Base-by-base conservation (phyloP, 805 yeast genomes). In the Saccharomyces paradoxus region DNA sequence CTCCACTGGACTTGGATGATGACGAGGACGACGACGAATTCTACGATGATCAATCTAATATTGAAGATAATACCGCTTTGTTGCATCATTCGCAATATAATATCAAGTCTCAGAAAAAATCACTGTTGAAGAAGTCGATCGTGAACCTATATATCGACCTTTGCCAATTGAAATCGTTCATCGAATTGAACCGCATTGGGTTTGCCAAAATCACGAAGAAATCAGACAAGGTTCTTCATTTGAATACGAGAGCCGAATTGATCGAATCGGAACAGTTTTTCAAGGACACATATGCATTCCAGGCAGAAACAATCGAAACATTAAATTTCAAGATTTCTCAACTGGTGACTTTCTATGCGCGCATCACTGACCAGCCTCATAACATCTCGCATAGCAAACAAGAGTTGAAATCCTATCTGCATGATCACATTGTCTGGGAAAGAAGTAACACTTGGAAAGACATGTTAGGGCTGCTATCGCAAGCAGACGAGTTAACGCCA, bases 381-480 rank as follows among this genome's bases (percentile, higher is more conserved):
- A 61, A 63, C 32, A 61, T 77, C 22, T 79, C 75, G 28, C 63
- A 71, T 14, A 80, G 82, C 37, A 77, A 71, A 59, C 69, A 76
- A 2, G 85, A 81, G 60, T 70, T 83, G 58, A 79, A 81, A 51
- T 76, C 83, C 2, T 81, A 79, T 58, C 72, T 90, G 58, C 78
- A 96, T 55, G 97, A 90, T 62, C 94, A 89, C 66, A 86, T 90
- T 49, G 96, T 89, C 22, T 90, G 96, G 92, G 97, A 90, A 71
- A 80, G 97, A 70, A 87, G 87, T 66, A 90, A 96, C 0, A 96
- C 89, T 26, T 90, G 97, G 97, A 82, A 92, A 63, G 96, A 90
- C 66, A 83, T 91, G 83, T 81, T 89, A 58, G 90, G 91, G 8
- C 72, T 90, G 63, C 76, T 92, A 54, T 84, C 87, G 59, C 74